Evolutionary conservation across 192 early-diverging fungal species (phyloP).

Genomic region (Coemansia sp.): DNA sequence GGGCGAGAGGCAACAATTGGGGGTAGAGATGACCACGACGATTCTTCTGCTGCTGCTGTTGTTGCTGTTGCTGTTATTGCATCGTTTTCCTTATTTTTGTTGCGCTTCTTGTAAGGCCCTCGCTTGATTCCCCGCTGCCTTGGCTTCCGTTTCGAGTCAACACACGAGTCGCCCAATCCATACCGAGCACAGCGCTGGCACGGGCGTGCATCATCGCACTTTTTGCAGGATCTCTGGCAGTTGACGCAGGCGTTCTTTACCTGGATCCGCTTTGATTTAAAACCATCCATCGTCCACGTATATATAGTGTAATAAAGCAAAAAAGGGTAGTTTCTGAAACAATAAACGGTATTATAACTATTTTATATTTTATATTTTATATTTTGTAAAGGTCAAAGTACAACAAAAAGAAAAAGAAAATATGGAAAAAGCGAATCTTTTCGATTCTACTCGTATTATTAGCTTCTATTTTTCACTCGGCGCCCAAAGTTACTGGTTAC

Average conservation of each 20-base stretch:
- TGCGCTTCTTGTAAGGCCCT: slow-evolving; percentile 75
- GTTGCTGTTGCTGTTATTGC: not conserved
- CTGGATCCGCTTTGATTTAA: slow-evolving; percentile 65
- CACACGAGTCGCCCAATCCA: slow-evolving; percentile 66
- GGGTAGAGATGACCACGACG: not conserved
- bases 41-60: not conserved
- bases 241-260: slow-evolving; percentile 91
- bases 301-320: not conserved
- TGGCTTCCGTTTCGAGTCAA: slow-evolving; percentile 78
- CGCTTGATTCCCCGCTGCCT: slow-evolving; percentile 82
- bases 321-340: not conserved
- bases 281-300: not conserved
- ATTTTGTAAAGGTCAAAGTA: not conserved
- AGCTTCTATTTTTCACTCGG: not conserved
- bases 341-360: not conserved
- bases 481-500: not conserved
- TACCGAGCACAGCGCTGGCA: slow-evolving; percentile 81
- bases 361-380: not conserved
- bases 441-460: not conserved
- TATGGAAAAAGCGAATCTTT: not conserved
- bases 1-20: not conserved
- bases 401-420: slow-evolving; percentile 2
- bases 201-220: slow-evolving; percentile 85
- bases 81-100: slow-evolving; percentile 23
- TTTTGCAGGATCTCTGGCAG: slow-evolving; percentile 90